Evolutionary conservation across 2,329 filamentous ascomycete genomes (phyloP).

Genomic region (Camillea tinctor): DNA sequence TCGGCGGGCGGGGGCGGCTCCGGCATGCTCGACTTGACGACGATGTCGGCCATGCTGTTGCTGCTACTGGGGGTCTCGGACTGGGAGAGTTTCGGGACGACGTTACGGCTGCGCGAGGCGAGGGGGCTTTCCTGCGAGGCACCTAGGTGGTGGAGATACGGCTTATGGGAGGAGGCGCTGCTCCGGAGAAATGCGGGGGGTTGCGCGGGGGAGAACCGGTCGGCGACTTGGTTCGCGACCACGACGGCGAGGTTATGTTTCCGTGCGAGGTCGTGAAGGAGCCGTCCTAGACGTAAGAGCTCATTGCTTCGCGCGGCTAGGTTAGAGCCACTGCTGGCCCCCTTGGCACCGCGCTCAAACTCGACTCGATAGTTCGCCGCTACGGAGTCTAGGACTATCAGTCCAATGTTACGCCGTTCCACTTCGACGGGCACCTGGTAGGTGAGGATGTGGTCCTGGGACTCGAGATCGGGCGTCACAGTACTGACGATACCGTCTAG

Average conservation of each 20-base stretch:
- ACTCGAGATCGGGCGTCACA: conserved; percentile 83
- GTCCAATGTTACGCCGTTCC: conserved; percentile 69
- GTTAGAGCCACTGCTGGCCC: conserved; percentile 44
- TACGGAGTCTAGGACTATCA: conserved; percentile 86
- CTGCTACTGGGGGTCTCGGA: conserved; percentile 41
- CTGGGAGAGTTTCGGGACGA: conserved; percentile 24
- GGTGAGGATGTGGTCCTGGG: conserved; percentile 89
- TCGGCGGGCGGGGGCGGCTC: conserved; percentile 32
- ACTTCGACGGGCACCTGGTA: conserved; percentile 91
- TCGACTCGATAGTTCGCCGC: conserved; percentile 95
- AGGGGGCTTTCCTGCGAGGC: conserved; percentile 49
- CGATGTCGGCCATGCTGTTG: conserved; percentile 38
- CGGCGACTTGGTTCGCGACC: conserved; percentile 92
- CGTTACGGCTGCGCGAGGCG: conserved; percentile 42
- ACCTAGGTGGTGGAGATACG: conserved; percentile 1
- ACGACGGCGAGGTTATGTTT: conserved; percentile 78
- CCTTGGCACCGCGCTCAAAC: conserved; percentile 60
- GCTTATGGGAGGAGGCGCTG: conserved; percentile 1
- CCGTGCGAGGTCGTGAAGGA: conserved; percentile 73
- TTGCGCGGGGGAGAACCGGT: conserved; percentile 60
- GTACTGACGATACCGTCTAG: conserved; percentile 78
- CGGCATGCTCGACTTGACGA: conserved; percentile 36
- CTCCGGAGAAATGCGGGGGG: not conserved
- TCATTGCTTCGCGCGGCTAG: conserved; percentile 77
- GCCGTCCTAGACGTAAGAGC: conserved; percentile 71